These are phyloP conservation scores for Epichloe elymi DNA, from an alignment of 2,329 filamentous ascomycete genomes.

Conservation along the genomic window DNA sequence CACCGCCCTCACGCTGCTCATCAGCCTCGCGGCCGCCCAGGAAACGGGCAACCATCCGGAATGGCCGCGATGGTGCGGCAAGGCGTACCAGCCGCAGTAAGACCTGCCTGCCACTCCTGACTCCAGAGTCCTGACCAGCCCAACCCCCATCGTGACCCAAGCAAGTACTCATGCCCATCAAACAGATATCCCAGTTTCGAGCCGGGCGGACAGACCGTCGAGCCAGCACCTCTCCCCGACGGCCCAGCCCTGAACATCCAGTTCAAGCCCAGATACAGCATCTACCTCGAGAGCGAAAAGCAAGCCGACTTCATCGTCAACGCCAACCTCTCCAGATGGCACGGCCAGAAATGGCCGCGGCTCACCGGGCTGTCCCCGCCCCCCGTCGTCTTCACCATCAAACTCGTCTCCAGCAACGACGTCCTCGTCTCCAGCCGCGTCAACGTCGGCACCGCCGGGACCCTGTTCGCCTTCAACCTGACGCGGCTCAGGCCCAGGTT, in stretches of 20 bases:
- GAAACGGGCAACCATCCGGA: constrained; percentile 28
- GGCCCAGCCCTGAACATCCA: constrained; percentile 28
- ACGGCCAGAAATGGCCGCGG: constrained; percentile 23
- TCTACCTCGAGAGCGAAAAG: constrained; percentile 30
- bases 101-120: background rate
- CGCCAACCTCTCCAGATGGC: constrained; percentile 27
- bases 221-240: constrained; percentile 18
- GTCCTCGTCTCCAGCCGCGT: constrained; percentile 22
- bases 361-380: constrained; percentile 10
- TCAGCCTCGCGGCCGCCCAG: constrained; percentile 8
- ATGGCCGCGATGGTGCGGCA: constrained; percentile 34
- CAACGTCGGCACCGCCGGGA: constrained; percentile 20
- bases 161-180: background rate
- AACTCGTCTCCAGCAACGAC: constrained; percentile 15
- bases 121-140: background rate
- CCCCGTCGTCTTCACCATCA: constrained; percentile 25
- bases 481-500: constrained; percentile 20
- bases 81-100: constrained; percentile 30
- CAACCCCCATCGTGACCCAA: background rate
- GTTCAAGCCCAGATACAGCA: constrained; percentile 30
- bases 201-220: constrained; percentile 29
- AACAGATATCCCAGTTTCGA: constrained; percentile 27
- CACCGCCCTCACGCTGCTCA: background rate
- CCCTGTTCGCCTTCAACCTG: constrained; percentile 25
- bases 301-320: constrained; percentile 30